Conservation (phyloP, 2,329 filamentous ascomycete genomes). For the Sporothrix curviconia region DNA sequence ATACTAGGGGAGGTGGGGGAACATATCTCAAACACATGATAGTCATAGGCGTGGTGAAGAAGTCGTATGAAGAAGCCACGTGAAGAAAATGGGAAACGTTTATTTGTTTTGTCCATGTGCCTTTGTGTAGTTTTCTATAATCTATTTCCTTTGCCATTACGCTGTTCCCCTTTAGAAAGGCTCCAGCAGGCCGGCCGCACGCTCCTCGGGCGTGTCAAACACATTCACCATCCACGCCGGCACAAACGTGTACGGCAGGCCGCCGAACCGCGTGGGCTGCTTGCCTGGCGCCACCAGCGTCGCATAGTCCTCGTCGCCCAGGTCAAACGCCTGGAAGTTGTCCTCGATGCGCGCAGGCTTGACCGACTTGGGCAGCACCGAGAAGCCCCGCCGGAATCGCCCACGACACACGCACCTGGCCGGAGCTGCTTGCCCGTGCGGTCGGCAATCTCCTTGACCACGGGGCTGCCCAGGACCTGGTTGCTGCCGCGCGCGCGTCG, state of each 20-base stretch:
- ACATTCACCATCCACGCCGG: neutral
- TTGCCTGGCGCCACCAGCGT: conserved; percentile 57
- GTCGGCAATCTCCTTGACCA: conserved; percentile 51
- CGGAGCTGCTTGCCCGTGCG: conserved; percentile 12
- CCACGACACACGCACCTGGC: conserved; percentile 16
- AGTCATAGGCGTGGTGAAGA: too few species aligned
- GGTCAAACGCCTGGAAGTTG: conserved; percentile 63
- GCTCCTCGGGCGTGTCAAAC: neutral
- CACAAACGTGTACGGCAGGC: neutral
- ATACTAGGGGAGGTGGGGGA: too few species aligned
- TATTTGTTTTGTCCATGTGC: too few species aligned
- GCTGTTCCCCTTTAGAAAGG: conserved; percentile 24
- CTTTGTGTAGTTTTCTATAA: too few species aligned
- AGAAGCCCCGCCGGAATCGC: conserved; percentile 50
- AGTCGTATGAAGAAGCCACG: too few species aligned
- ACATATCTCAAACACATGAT: too few species aligned
- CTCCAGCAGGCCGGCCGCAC: neutral
- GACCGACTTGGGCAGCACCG: conserved; percentile 70
- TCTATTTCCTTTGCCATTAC: neutral
- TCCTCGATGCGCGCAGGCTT: conserved; percentile 59
- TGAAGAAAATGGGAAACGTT: too few species aligned
- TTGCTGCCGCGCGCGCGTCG: conserved; percentile 37
- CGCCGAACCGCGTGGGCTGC: conserved; percentile 38
- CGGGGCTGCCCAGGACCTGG: conserved; percentile 53
- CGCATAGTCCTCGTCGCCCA: conserved; percentile 51